These are phyloP conservation scores for Blastobotrys raffinosifermentans DNA, from an alignment of 1,139 yeast genomes.

Conservation along the genomic window DNA sequence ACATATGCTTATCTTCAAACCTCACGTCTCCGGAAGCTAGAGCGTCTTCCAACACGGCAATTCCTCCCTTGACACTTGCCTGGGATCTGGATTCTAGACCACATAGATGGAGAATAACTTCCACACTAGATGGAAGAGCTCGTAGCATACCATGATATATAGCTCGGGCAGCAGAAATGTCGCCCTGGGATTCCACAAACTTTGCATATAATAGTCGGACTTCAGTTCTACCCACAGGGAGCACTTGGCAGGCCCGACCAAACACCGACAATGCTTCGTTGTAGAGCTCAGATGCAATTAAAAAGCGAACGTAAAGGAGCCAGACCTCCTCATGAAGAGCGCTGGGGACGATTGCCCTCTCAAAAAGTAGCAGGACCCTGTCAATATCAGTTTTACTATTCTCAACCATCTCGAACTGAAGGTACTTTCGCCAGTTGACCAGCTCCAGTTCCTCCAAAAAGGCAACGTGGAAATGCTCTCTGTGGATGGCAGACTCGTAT, in stretches of 20 bases:
- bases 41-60: conserved; percentile 2
- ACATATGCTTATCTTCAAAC: conserved; percentile 5
- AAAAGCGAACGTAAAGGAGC: conserved; percentile 53
- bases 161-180: conserved; percentile 25
- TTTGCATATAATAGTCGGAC: conserved; percentile 30
- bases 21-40: conserved; percentile 2
- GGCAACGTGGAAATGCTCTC: conserved; percentile 48
- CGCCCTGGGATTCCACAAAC: conserved; percentile 28
- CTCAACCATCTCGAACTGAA: conserved; percentile 40
- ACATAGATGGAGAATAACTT: conserved; percentile 22
- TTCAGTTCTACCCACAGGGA: conserved; percentile 32
- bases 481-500: conserved; percentile 51
- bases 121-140: conserved; percentile 28
- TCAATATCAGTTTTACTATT: conserved; percentile 16
- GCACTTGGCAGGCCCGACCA: conserved; percentile 28
- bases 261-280: conserved; percentile 24
- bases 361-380: conserved; percentile 44
- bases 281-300: conserved; percentile 19
- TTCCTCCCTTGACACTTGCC: conserved; percentile 3
- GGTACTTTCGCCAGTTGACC: conserved; percentile 54
- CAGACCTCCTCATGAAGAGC: conserved; percentile 54
- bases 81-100: conserved; percentile 4
- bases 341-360: conserved; percentile 43
- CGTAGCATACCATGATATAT: conserved; percentile 26
- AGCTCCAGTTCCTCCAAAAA: conserved; percentile 43